Percentiles rank a stretch among this genome's conserved stretches.
Conservation (phyloP, 2,329 filamentous ascomycete species). For the Phaeosphaeriaceae sp. region DNA sequence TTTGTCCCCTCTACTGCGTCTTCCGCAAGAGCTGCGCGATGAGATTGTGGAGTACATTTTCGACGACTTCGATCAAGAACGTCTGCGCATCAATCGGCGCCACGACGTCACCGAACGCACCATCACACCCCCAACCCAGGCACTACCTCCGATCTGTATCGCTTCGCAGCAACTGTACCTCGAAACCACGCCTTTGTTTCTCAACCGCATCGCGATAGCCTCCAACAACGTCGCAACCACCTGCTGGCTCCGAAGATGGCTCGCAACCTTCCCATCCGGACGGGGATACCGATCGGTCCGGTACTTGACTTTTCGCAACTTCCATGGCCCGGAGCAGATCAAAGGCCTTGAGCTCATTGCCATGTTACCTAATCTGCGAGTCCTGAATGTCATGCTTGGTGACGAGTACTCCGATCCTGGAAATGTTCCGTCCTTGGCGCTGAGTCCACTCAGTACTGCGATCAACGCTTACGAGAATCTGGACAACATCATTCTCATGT, state of each 20-base stretch:
- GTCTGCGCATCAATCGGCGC: not conserved
- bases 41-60: conserved; percentile 4
- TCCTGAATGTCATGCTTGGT: conserved; percentile 8
- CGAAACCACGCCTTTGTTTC: conserved; percentile 6
- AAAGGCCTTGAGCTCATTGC: conserved; percentile 9
- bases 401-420: conserved; percentile 8
- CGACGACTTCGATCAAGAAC: not conserved
- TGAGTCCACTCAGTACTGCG: conserved; percentile 8
- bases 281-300: conserved; percentile 4
- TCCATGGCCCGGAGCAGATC: conserved; percentile 14
- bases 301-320: conserved; percentile 12
- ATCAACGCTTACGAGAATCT: conserved; percentile 12
- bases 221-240: conserved; percentile 7
- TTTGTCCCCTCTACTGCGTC: not conserved
- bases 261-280: conserved; percentile 6
- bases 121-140: not conserved
- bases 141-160: conserved; percentile 5
- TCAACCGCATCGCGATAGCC: not conserved
- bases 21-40: conserved; percentile 13
- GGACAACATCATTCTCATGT: conserved; percentile 10
- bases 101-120: not conserved
- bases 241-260: conserved; percentile 11
- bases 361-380: conserved; percentile 7
- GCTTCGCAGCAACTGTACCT: conserved; percentile 12
- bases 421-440: conserved; percentile 4